Conservation (phyloP, 2,329 filamentous ascomycete species). For the Aspergillus caelatus region DNA sequence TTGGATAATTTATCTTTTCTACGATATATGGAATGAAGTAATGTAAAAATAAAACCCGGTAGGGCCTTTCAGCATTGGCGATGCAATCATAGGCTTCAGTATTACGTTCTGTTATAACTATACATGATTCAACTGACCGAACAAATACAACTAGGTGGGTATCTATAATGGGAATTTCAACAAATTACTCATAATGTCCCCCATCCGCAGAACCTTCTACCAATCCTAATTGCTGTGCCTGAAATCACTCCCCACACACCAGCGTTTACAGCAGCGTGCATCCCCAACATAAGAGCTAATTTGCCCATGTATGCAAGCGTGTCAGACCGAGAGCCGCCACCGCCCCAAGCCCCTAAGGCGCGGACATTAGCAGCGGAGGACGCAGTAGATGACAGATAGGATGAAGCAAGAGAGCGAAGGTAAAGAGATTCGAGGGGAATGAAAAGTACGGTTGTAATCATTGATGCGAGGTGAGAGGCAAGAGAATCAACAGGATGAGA, state of each 20-base stretch:
- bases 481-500: conserved; percentile 46
- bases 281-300: conserved; percentile 38
- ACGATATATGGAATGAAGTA: not conserved
- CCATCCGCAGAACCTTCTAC: conserved; percentile 45
- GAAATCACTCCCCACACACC: conserved; percentile 43
- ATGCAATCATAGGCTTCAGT: not conserved
- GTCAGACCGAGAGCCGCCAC: conserved; percentile 34
- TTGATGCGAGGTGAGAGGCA: conserved; percentile 43
- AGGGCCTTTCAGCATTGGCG: not conserved
- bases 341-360: conserved; percentile 36
- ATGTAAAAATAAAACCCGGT: not conserved
- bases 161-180: not conserved
- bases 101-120: not conserved
- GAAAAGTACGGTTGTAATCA: conserved; percentile 42
- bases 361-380: conserved; percentile 35
- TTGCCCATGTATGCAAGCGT: conserved; percentile 40
- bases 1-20: not conserved
- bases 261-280: conserved; percentile 41
- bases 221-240: conserved; percentile 41
- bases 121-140: not conserved
- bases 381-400: conserved; percentile 36
- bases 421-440: conserved; percentile 45
- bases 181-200: conserved; percentile 28
- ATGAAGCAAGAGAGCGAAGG: conserved; percentile 42
- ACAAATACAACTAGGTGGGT: not conserved